Evolutionary conservation across 768 basidiomycete genomes (phyloP).

Genomic region (Amanita rimosa): DNA sequence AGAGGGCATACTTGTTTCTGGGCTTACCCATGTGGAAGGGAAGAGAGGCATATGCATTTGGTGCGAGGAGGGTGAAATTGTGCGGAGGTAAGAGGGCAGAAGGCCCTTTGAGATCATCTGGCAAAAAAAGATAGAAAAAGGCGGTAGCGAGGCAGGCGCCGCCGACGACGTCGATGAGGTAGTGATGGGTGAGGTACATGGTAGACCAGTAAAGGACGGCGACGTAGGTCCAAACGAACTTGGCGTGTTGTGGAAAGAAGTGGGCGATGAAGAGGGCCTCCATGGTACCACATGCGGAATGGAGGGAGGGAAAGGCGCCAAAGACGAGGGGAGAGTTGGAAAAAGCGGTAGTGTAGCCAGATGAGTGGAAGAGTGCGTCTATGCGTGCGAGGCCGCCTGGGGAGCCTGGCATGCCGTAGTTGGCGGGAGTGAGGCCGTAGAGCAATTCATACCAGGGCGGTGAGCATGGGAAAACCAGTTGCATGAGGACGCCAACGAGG

Average conservation of each 20-base stretch:
- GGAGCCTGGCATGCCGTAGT: conserved; percentile 86
- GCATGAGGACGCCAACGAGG: conserved; percentile 75
- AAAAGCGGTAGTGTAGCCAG: conserved; percentile 72
- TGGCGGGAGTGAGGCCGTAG: conserved; percentile 90
- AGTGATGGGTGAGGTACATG: conserved; percentile 98
- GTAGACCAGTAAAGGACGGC: conserved; percentile 92
- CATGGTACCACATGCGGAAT: conserved; percentile 83
- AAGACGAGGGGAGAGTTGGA: conserved; percentile 88
- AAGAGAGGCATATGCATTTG: conserved; percentile 5
- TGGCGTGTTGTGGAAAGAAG: conserved; percentile 74
- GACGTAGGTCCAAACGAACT: conserved; percentile 73
- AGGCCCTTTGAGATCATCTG: conserved; percentile 59
- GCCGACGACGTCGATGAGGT: conserved; percentile 94
- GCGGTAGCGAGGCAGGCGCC: conserved; percentile 85
- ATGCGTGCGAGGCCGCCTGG: conserved; percentile 90
- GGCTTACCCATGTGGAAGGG: conserved; percentile 4
- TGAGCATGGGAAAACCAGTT: conserved; percentile 85
- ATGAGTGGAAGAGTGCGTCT: conserved; percentile 71
- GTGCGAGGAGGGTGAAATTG: conserved; percentile 14
- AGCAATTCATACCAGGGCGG: conserved; percentile 98
- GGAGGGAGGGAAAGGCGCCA: conserved; percentile 93
- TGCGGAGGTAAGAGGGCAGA: conserved; percentile 41
- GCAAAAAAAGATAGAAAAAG: conserved; percentile 83
- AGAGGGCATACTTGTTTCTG: conserved; percentile 59
- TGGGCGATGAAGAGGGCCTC: conserved; percentile 90